Conservation (phyloP, 1,284 basidiomycete genomes). For the Amanita bisporigera region DNA sequence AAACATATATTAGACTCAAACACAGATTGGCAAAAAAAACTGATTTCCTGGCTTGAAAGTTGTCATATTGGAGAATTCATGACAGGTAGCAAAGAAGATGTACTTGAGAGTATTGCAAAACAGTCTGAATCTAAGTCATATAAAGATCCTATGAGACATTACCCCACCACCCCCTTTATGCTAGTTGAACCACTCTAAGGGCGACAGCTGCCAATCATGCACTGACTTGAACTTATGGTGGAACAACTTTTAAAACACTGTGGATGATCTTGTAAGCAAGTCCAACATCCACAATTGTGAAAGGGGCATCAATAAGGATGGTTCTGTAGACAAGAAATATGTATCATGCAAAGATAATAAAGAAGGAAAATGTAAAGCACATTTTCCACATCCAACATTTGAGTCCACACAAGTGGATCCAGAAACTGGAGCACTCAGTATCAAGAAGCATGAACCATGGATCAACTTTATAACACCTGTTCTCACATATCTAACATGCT, state of each 20-base stretch:
- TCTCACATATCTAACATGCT: background rate
- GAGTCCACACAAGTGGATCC: background rate
- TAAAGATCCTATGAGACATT: too few species aligned
- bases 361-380: background rate
- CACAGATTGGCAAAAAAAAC: too few species aligned
- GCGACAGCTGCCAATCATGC: too few species aligned
- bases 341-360: too few species aligned
- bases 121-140: too few species aligned
- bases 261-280: background rate
- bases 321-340: background rate
- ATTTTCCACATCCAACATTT: background rate
- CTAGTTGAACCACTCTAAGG: too few species aligned
- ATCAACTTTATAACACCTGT: background rate
- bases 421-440: background rate
- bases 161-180: too few species aligned
- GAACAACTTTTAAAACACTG: background rate
- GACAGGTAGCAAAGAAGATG: too few species aligned
- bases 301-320: background rate
- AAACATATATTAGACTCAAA: too few species aligned
- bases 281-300: background rate
- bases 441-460: background rate
- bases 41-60: too few species aligned
- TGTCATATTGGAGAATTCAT: too few species aligned
- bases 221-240: slow-evolving; percentile 15
- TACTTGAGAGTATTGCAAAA: too few species aligned